Conservation (phyloP, 495 filamentous ascomycete genomes). For the Lophiostoma macrostomum region DNA sequence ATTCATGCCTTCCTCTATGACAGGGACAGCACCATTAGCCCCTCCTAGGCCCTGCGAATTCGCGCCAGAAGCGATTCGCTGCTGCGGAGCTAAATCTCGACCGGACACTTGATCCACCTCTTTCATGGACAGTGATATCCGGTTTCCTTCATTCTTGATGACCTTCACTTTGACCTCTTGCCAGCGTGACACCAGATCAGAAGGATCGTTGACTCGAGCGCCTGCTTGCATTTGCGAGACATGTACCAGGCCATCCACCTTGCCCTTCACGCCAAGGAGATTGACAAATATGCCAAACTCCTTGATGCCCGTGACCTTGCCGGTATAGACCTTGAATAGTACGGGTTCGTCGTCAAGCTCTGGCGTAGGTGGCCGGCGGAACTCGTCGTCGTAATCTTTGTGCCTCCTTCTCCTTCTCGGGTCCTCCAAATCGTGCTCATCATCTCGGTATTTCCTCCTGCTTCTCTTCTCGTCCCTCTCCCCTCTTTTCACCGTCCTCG, state of each 20-base stretch:
- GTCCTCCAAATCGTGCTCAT: too few species aligned
- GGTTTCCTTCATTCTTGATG: slow-evolving; percentile 72
- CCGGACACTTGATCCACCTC: slow-evolving; percentile 93
- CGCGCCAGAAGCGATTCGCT: slow-evolving; percentile 81
- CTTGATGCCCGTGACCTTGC: slow-evolving; percentile 84
- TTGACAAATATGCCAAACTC: slow-evolving; percentile 97
- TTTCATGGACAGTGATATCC: slow-evolving; percentile 92
- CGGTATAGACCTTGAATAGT: slow-evolving; percentile 86
- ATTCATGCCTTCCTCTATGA: slow-evolving; percentile 61
- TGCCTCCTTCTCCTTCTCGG: slow-evolving; percentile 44
- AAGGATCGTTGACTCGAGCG: slow-evolving; percentile 84
- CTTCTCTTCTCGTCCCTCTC: slow-evolving; percentile 36
- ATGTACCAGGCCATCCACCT: slow-evolving; percentile 91
- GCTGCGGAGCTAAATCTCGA: slow-evolving; percentile 75
- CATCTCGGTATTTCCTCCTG: too few species aligned
- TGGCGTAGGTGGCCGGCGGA: slow-evolving; percentile 67
- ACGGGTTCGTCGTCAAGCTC: slow-evolving; percentile 80
- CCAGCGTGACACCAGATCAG: slow-evolving; percentile 74
- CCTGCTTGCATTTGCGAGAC: slow-evolving; percentile 91
- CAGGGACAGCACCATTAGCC: slow-evolving; percentile 48
- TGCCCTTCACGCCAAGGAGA: slow-evolving; percentile 78
- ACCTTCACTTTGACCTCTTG: slow-evolving; percentile 94
- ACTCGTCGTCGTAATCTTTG: slow-evolving; percentile 59
- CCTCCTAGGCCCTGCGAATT: slow-evolving; percentile 76
- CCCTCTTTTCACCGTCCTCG: slow-evolving; percentile 44